phyloP scores from a whole-genome alignment of 768 basidiomycete species.

The Mycena sanguinolenta region DNA sequence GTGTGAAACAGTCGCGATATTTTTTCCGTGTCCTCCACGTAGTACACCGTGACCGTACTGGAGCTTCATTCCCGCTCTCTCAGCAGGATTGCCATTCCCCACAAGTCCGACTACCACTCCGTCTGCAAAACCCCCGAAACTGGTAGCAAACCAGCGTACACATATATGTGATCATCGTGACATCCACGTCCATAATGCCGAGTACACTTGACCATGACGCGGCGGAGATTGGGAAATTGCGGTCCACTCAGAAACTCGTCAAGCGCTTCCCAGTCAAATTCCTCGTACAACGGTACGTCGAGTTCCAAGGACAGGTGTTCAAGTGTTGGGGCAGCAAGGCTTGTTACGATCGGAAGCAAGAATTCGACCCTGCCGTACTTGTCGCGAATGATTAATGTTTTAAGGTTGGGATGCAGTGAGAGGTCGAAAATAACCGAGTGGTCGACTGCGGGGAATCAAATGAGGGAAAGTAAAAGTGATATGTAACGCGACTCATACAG shows the following conservation, averaged over 20 bases:
- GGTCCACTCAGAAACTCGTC: background rate
- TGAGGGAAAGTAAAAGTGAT: background rate
- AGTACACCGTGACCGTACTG: too few species aligned
- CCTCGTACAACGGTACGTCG: background rate
- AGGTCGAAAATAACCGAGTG: background rate
- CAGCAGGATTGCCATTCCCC: too few species aligned
- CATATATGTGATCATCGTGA: too few species aligned
- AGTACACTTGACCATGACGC: background rate
- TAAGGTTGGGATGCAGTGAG: constrained; percentile 3
- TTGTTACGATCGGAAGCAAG: background rate
- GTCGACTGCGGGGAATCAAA: background rate
- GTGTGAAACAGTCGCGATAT: too few species aligned
- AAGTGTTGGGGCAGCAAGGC: background rate
- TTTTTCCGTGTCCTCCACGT: too few species aligned
- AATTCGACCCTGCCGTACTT: too few species aligned
- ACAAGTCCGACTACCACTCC: too few species aligned
- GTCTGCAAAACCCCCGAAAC: background rate
- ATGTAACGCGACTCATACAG: too few species aligned
- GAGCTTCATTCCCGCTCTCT: too few species aligned
- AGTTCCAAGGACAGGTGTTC: background rate
- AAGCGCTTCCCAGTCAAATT: background rate
- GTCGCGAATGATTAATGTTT: background rate
- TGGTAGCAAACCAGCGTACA: too few species aligned
- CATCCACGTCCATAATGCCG: too few species aligned
- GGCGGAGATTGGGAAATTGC: background rate